These are phyloP conservation scores for Colletotrichum spaethianum DNA, from an alignment of 2,329 filamentous ascomycete species.

Conservation along the genomic window DNA sequence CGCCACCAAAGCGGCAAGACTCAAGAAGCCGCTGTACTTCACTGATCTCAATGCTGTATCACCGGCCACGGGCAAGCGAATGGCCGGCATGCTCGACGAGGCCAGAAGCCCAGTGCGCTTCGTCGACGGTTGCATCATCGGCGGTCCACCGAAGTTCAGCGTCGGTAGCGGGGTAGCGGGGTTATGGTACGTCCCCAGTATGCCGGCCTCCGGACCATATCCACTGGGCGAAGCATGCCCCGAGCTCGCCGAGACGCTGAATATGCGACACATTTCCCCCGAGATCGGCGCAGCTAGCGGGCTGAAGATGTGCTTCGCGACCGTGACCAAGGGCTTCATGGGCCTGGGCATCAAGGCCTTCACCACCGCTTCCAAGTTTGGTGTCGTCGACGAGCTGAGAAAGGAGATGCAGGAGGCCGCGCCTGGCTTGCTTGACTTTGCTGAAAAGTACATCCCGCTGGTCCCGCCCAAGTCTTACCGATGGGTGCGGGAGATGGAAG, in stretches of 20 bases:
- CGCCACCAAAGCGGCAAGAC: constrained; percentile 57
- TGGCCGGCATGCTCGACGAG: constrained; percentile 60
- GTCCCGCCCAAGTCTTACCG: constrained; percentile 85
- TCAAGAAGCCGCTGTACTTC: constrained; percentile 65
- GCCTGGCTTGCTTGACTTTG: constrained; percentile 62
- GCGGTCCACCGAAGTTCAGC: constrained; percentile 61
- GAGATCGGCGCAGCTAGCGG: constrained; percentile 70
- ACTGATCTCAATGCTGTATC: constrained; percentile 78
- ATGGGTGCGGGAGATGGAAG: constrained; percentile 84
- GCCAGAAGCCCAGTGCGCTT: constrained; percentile 60
- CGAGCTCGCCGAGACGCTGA: constrained; percentile 59
- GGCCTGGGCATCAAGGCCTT: constrained; percentile 80
- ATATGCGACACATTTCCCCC: constrained; percentile 62
- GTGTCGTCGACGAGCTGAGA: constrained; percentile 72
- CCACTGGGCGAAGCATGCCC: constrained; percentile 56
- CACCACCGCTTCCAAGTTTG: constrained; percentile 75
- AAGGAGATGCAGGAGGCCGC: constrained; percentile 66
- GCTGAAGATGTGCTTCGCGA: constrained; percentile 77
- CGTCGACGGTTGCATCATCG: constrained; percentile 72
- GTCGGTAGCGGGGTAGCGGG: constrained; percentile 34
- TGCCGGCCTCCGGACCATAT: constrained; percentile 65
- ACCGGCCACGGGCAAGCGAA: constrained; percentile 63
- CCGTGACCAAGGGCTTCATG: constrained; percentile 74
- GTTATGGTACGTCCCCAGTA: constrained; percentile 57
- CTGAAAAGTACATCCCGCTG: constrained; percentile 64